Conservation (phyloP, 768 basidiomycete species). For the Serendipita sp. region DNA sequence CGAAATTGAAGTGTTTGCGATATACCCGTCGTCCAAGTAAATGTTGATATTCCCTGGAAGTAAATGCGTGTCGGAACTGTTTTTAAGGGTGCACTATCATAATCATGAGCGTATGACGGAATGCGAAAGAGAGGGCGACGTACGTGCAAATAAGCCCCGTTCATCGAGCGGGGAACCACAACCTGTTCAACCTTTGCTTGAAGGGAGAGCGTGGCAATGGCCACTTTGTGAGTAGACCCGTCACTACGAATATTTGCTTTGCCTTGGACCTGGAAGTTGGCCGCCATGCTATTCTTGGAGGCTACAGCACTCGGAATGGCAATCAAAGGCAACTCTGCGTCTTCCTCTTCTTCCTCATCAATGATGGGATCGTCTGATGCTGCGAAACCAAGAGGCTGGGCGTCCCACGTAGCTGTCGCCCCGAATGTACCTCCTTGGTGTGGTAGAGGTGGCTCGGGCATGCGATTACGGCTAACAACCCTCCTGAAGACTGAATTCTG, state of each 20-base stretch:
- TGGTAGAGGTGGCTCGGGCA: too few species aligned
- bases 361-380: too few species aligned
- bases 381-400: too few species aligned
- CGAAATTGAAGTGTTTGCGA: not conserved
- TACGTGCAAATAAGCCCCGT: not conserved
- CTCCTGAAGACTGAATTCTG: too few species aligned
- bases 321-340: not conserved
- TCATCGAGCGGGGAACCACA: not conserved
- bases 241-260: not conserved
- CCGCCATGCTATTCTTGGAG: not conserved
- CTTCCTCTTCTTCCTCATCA: not conserved
- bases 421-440: too few species aligned
- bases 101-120: not conserved
- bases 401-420: too few species aligned
- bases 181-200: not conserved
- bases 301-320: not conserved
- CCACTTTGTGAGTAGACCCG: not conserved
- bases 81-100: not conserved
- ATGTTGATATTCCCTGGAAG: not conserved
- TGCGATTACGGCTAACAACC: too few species aligned
- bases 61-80: not conserved
- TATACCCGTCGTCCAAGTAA: constrained; percentile 1
- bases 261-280: constrained; percentile 1
- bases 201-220: not conserved
- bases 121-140: not conserved